Evolutionary conservation across 192 early-diverging fungal species (phyloP).

Genomic region (Geosiphon pyriformis): DNA sequence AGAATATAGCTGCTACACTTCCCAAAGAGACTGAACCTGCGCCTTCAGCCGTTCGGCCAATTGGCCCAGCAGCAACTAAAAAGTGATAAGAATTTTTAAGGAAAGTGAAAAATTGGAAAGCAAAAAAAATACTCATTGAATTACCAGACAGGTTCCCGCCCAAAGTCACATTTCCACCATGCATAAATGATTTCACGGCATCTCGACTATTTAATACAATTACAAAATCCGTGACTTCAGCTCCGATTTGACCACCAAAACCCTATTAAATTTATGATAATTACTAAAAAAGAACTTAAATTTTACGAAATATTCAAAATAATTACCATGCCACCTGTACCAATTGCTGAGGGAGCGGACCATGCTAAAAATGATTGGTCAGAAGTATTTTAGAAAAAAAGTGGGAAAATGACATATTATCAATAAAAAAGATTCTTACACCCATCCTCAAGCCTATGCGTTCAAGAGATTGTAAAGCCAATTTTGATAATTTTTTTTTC

Average conservation of each 20-base stretch:
- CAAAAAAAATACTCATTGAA: no score
- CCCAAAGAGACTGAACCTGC: constrained; percentile 50
- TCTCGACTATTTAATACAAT: constrained; percentile 82
- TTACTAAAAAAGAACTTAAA: not conserved
- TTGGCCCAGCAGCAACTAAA: constrained; percentile 60
- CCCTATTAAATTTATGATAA: constrained; percentile 33
- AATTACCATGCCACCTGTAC: constrained; percentile 59
- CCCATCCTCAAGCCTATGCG: constrained; percentile 41
- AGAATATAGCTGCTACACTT: constrained; percentile 57
- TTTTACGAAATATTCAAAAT: not conserved
- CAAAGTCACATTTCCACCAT: constrained; percentile 82
- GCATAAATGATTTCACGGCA: constrained; percentile 85
- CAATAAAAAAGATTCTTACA: constrained; percentile 1
- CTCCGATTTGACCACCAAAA: constrained; percentile 84
- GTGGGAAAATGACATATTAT: not conserved
- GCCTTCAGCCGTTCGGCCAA: constrained; percentile 62
- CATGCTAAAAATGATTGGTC: constrained; percentile 39
- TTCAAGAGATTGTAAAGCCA: not conserved
- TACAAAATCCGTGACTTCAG: constrained; percentile 90
- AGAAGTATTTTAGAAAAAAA: not conserved
- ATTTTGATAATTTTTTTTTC: not conserved
- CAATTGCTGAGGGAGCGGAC: constrained; percentile 88
- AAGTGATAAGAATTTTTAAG: not conserved
- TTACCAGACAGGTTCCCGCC: constrained; percentile 68
- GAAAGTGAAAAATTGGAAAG: no score